These are phyloP conservation scores for Monosporascus sp. DNA, from an alignment of 2,329 filamentous ascomycete genomes.

Conservation along the genomic window DNA sequence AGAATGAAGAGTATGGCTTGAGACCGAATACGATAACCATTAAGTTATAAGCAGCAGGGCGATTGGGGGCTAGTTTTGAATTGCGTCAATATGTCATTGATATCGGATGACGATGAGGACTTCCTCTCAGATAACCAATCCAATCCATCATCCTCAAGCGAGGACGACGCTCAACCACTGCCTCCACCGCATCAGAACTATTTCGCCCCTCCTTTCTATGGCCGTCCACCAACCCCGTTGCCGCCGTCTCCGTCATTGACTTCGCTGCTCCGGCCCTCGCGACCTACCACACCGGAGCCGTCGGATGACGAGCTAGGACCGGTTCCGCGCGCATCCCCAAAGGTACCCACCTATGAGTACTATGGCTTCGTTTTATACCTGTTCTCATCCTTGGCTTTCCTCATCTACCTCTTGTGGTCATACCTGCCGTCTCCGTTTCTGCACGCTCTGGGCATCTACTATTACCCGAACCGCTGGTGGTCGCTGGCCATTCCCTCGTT, in stretches of 20 bases:
- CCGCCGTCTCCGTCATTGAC: slow-evolving; percentile 91
- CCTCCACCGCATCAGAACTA: slow-evolving; percentile 48
- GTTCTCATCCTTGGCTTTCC: slow-evolving; percentile 76
- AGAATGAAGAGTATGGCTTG: no score
- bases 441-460: slow-evolving; percentile 88
- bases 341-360: slow-evolving; percentile 99
- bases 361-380: slow-evolving; percentile 98
- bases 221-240: slow-evolving; percentile 88
- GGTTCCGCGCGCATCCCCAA: slow-evolving; percentile 79
- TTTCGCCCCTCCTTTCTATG: slow-evolving; percentile 87
- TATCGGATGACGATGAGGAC: slow-evolving; percentile 22
- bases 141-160: slow-evolving; percentile 23
- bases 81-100: slow-evolving; percentile 16
- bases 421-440: slow-evolving; percentile 90
- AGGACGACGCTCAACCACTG: slow-evolving; percentile 32
- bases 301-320: slow-evolving; percentile 79
- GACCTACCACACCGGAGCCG: slow-evolving; percentile 89
- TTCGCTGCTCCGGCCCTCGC: slow-evolving; percentile 80
- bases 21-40: no score
- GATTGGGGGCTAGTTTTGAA: background rate
- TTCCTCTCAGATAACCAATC: slow-evolving; percentile 24
- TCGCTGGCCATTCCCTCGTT: slow-evolving; percentile 86
- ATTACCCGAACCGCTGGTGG: slow-evolving; percentile 99
- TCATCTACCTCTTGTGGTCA: slow-evolving; percentile 71
- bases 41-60: no score